Evolutionary conservation across 2,329 filamentous ascomycete species (phyloP).

Genomic region (Aspergillus niger): DNA sequence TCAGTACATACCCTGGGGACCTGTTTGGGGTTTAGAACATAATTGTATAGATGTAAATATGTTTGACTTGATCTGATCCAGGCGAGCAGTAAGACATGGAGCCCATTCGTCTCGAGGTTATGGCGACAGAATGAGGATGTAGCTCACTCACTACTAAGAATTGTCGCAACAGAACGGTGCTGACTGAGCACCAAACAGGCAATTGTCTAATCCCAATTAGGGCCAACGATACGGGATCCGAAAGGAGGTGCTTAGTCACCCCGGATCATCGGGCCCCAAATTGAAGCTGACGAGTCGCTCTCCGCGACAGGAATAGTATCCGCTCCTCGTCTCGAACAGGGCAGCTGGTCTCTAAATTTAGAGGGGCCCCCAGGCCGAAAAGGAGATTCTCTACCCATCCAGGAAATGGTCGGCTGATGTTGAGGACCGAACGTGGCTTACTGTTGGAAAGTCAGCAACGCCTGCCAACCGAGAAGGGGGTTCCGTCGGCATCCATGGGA

Average conservation of each 20-base stretch:
- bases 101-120: no score
- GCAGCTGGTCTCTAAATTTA: constrained; percentile 2
- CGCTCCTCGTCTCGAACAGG: neutral
- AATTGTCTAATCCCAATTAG: neutral
- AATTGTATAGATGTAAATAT: neutral
- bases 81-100: neutral
- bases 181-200: neutral
- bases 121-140: no score
- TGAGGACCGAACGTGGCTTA: neutral
- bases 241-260: neutral
- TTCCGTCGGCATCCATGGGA: constrained; percentile 18
- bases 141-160: no score
- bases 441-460: neutral
- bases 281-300: constrained; percentile 10
- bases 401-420: neutral
- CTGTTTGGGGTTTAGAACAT: neutral
- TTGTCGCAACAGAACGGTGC: neutral
- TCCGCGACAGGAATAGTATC: constrained; percentile 10
- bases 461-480: neutral
- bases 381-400: neutral
- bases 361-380: neutral
- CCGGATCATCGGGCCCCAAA: neutral
- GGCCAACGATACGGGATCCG: neutral
- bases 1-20: neutral
- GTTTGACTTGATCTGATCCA: neutral